phyloP scores from a whole-genome alignment of 805 yeast genomes.

The Schwanniomyces sp. region DNA sequence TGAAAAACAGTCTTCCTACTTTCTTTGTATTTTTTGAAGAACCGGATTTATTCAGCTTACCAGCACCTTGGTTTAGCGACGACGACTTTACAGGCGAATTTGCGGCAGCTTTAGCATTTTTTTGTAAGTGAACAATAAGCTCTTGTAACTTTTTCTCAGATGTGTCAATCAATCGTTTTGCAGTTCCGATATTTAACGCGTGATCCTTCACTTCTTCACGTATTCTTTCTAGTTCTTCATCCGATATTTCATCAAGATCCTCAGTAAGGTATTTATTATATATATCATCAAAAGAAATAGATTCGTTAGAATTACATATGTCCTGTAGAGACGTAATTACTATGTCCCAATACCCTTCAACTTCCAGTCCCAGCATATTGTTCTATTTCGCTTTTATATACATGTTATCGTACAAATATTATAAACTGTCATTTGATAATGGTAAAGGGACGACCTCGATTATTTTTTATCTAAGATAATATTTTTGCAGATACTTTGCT shows the following conservation, averaged over 20 bases:
- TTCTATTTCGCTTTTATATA: background rate
- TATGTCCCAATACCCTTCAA: constrained; percentile 69
- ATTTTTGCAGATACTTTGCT: background rate
- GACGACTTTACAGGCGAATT: constrained; percentile 6
- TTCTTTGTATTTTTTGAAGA: constrained; percentile 19
- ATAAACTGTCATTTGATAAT: background rate
- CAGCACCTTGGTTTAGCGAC: constrained; percentile 1
- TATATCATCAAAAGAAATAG: constrained; percentile 47
- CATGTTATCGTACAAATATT: background rate
- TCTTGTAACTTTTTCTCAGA: constrained; percentile 47
- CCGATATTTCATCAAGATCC: constrained; percentile 18
- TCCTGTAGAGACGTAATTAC: constrained; percentile 68
- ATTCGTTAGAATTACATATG: constrained; percentile 61
- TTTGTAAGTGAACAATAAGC: constrained; percentile 36
- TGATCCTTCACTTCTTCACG: constrained; percentile 49
- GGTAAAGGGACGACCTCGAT: background rate
- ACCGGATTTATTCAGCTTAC: constrained; percentile 4
- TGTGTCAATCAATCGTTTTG: constrained; percentile 35
- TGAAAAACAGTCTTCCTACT: constrained; percentile 46
- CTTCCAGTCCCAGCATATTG: constrained; percentile 16
- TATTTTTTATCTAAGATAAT: background rate
- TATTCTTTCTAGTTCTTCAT: constrained; percentile 39
- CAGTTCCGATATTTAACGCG: constrained; percentile 56
- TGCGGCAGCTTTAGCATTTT: constrained; percentile 8
- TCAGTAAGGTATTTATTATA: constrained; percentile 20